Percentiles rank a stretch among this genome's conserved stretches.
Conservation (phyloP, 495 filamentous ascomycete species). For the Lindgomyces ingoldianus region DNA sequence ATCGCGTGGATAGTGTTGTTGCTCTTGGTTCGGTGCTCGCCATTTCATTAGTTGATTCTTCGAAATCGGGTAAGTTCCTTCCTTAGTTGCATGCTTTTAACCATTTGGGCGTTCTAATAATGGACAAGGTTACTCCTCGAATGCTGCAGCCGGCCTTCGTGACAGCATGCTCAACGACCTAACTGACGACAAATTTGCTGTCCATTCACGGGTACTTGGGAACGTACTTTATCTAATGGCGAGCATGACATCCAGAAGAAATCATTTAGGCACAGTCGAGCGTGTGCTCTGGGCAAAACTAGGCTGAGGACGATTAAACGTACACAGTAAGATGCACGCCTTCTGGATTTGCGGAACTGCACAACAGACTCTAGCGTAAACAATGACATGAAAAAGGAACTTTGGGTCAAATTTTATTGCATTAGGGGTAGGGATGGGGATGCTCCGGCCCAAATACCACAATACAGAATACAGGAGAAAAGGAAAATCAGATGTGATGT, state of each 20-base stretch:
- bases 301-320: too few species aligned
- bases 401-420: conserved; percentile 22
- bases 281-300: background rate
- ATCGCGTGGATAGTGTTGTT: conserved; percentile 62
- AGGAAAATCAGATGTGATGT: conserved; percentile 14
- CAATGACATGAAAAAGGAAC: too few species aligned
- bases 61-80: conserved; percentile 48
- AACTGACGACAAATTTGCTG: conserved; percentile 48
- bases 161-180: conserved; percentile 49
- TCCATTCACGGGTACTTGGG: conserved; percentile 73
- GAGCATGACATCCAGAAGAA: conserved; percentile 56
- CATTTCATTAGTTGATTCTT: conserved; percentile 56
- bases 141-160: conserved; percentile 62
- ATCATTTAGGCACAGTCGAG: background rate
- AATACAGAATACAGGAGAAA: conserved; percentile 33
- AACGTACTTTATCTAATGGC: conserved; percentile 81
- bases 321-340: too few species aligned
- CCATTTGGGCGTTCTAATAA: conserved; percentile 9
- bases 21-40: conserved; percentile 71
- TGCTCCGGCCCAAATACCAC: background rate
- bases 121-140: conserved; percentile 64
- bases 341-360: too few species aligned
- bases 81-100: background rate
- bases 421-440: background rate
- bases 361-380: too few species aligned